A percentile compares a stretch with the other conserved stretches of the same genome.
phyloP scores from a whole-genome alignment of 1,284 basidiomycete species.

The Fistulinella cinereoalba region DNA sequence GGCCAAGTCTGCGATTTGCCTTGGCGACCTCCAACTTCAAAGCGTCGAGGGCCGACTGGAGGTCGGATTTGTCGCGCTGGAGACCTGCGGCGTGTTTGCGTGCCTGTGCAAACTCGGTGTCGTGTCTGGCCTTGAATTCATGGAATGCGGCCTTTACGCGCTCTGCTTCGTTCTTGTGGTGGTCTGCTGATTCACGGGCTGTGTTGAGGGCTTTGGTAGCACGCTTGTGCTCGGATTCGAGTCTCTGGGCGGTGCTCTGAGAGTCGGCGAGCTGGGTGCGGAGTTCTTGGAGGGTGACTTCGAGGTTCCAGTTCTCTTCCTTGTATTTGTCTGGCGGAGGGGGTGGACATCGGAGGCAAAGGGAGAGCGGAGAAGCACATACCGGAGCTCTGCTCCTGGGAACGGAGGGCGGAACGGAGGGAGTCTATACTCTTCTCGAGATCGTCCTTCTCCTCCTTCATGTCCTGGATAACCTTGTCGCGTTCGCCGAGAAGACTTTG shows the following conservation, averaged over 20 bases:
- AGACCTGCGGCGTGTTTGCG: conserved; percentile 86
- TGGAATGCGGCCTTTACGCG: conserved; percentile 63
- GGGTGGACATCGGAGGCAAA: background rate
- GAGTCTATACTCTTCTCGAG: conserved; percentile 74
- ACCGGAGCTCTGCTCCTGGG: conserved; percentile 80
- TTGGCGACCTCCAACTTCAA: conserved; percentile 69
- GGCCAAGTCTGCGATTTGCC: conserved; percentile 52
- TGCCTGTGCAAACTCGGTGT: conserved; percentile 88
- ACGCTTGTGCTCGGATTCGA: conserved; percentile 82
- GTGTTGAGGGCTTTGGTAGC: conserved; percentile 73
- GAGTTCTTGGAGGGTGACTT: conserved; percentile 89
- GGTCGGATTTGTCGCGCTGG: conserved; percentile 88
- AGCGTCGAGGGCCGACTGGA: conserved; percentile 77
- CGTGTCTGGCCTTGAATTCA: conserved; percentile 86
- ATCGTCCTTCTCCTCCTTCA: conserved; percentile 85
- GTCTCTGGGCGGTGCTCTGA: conserved; percentile 63
- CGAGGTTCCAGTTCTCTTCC: conserved; percentile 98
- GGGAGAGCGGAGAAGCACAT: conserved; percentile 22
- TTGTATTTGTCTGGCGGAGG: conserved; percentile 71
- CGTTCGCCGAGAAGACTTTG: conserved; percentile 85
- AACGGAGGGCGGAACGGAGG: conserved; percentile 64
- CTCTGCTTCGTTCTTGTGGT: conserved; percentile 85
- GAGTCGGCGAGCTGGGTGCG: conserved; percentile 68
- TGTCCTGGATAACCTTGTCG: conserved; percentile 84
- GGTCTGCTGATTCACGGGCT: conserved; percentile 76